These are phyloP conservation scores for Termitomyces sp. DNA, from an alignment of 1,284 basidiomycete species.

Conservation along the genomic window DNA sequence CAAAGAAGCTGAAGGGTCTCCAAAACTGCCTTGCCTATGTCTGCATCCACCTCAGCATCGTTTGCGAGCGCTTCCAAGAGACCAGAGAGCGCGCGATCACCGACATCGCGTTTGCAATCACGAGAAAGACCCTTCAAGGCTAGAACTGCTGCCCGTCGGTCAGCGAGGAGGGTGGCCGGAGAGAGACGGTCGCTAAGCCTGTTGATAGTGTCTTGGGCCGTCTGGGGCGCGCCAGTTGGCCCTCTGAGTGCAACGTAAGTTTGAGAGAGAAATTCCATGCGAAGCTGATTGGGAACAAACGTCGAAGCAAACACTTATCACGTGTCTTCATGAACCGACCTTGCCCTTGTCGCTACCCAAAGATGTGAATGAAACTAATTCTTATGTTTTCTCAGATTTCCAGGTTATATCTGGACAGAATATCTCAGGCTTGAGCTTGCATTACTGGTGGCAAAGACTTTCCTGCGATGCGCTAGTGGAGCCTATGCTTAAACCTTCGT, in stretches of 20 bases:
- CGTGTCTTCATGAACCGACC: constrained; percentile 9
- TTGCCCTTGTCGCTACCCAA: too few relatives aligned
- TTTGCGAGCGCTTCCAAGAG: constrained; percentile 78
- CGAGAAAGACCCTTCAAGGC: constrained; percentile 89
- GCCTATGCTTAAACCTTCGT: not conserved
- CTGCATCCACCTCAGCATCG: constrained; percentile 84
- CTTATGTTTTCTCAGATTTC: not conserved
- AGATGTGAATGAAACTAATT: not conserved
- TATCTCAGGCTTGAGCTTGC: not conserved
- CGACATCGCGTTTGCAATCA: constrained; percentile 89
- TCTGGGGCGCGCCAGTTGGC: constrained; percentile 74
- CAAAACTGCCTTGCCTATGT: constrained; percentile 85
- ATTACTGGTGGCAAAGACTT: not conserved
- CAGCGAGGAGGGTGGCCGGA: constrained; percentile 80
- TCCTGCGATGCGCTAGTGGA: not conserved
- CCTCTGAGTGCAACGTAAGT: constrained; percentile 78
- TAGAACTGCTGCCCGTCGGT: constrained; percentile 87
- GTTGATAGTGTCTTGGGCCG: constrained; percentile 78
- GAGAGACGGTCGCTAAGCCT: constrained; percentile 87
- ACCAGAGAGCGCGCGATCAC: constrained; percentile 67
- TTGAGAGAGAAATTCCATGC: constrained; percentile 78
- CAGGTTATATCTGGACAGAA: not conserved
- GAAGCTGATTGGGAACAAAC: not conserved
- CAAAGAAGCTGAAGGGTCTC: constrained; percentile 82
- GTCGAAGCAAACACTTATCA: constrained; percentile 1